These are phyloP conservation scores for Cladophialophora carrionii DNA, from an alignment of 2,329 filamentous ascomycete species.

Conservation along the genomic window DNA sequence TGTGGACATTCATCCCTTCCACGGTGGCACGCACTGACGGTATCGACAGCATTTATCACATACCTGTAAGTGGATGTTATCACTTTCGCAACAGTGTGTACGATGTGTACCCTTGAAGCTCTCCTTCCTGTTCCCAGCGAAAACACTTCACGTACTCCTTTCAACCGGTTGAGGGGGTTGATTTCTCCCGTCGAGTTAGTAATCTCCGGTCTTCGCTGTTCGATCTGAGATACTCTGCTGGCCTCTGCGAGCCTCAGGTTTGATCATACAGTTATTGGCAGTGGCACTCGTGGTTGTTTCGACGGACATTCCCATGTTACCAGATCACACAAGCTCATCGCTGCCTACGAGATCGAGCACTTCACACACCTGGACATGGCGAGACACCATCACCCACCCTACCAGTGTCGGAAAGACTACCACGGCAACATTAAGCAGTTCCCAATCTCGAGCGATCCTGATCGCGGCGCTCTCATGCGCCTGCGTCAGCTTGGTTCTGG, in stretches of 20 bases:
- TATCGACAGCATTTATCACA: background rate
- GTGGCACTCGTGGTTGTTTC: background rate
- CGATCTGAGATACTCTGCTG: background rate
- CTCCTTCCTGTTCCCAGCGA: background rate
- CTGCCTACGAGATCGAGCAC: background rate
- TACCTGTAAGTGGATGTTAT: background rate
- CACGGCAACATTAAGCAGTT: constrained; percentile 16
- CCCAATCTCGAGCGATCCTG: constrained; percentile 43
- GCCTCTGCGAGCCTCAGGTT: background rate
- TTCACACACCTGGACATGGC: constrained; percentile 6
- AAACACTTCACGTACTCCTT: background rate
- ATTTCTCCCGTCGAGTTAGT: background rate
- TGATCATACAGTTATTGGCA: background rate
- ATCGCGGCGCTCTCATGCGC: constrained; percentile 52
- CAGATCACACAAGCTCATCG: background rate
- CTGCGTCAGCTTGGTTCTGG: constrained; percentile 60
- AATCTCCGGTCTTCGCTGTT: background rate
- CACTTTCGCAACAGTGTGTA: background rate
- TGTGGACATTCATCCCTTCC: background rate
- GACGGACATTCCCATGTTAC: background rate
- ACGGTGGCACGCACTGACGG: background rate
- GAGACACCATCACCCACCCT: background rate
- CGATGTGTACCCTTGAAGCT: background rate
- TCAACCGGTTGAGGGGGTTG: background rate
- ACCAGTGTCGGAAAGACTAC: background rate